Conservation (phyloP, 2,329 filamentous ascomycete species). For the Hypoxylon sp. region DNA sequence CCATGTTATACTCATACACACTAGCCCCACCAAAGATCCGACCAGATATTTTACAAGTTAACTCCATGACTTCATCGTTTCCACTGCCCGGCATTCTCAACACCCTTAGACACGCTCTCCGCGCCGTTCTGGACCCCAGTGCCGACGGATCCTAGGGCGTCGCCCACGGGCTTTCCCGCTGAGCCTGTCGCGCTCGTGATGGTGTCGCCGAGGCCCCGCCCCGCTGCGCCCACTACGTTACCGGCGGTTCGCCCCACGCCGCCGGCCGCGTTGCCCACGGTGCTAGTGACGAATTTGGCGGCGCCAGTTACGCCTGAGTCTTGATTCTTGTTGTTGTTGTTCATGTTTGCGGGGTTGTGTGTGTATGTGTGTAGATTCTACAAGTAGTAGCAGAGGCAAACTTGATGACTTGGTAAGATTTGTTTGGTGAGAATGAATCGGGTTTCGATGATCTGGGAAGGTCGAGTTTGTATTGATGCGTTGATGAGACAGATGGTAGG, state of each 20-base stretch:
- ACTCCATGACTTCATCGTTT: conserved; percentile 39
- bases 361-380: background rate
- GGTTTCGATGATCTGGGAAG: background rate
- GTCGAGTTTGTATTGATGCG: background rate
- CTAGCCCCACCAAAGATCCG: no score
- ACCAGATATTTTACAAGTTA: no score
- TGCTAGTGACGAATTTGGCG: conserved; percentile 57
- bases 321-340: conserved; percentile 46
- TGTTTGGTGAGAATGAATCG: background rate
- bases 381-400: background rate
- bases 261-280: conserved; percentile 52
- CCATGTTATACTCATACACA: no score
- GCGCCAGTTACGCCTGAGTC: conserved; percentile 54
- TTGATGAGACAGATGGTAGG: conserved; percentile 1
- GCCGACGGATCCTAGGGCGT: conserved; percentile 61
- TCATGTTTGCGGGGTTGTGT: conserved; percentile 44
- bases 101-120: conserved; percentile 60
- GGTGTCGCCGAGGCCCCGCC: conserved; percentile 63
- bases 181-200: conserved; percentile 63
- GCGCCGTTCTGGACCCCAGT: conserved; percentile 62
- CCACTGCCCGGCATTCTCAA: conserved; percentile 65
- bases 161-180: conserved; percentile 63
- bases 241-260: conserved; percentile 54
- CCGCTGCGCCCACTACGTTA: conserved; percentile 58
- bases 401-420: background rate